Evolutionary conservation across 805 yeast species (phyloP).

Genomic region (Cyberlindnera euphorbiae): DNA sequence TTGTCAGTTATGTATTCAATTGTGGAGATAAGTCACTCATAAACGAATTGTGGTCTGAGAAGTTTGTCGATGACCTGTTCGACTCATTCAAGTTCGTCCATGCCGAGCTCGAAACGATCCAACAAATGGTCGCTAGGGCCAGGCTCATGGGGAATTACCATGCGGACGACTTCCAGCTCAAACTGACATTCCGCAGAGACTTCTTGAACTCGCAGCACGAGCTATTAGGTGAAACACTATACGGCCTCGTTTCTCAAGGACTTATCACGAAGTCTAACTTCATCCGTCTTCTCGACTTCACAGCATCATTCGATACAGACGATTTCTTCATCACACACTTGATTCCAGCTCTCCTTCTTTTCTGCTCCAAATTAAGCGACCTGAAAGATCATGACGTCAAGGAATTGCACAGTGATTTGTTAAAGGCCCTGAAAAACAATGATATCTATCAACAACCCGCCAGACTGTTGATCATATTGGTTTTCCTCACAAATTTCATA

Average conservation of each 20-base stretch:
- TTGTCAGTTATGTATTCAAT: slow-evolving; percentile 40
- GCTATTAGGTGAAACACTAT: slow-evolving; percentile 58
- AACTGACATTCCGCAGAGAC: slow-evolving; percentile 54
- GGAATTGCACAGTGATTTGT: slow-evolving; percentile 32
- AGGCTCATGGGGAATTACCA: slow-evolving; percentile 49
- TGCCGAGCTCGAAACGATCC: slow-evolving; percentile 46
- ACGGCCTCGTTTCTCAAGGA: slow-evolving; percentile 42
- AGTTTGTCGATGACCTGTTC: slow-evolving; percentile 40
- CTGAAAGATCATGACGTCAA: slow-evolving; percentile 35
- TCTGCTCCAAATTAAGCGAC: slow-evolving; percentile 35
- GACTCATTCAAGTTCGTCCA: slow-evolving; percentile 57
- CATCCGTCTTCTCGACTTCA: slow-evolving; percentile 37
- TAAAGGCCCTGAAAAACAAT: slow-evolving; percentile 33
- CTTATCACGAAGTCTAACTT: slow-evolving; percentile 32
- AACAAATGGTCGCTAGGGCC: slow-evolving; percentile 46
- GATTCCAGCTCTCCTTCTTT: slow-evolving; percentile 52
- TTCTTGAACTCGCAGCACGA: slow-evolving; percentile 68
- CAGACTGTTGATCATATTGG: slow-evolving; percentile 42
- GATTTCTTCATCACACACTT: slow-evolving; percentile 63
- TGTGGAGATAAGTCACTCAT: slow-evolving; percentile 25
- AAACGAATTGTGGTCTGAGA: slow-evolving; percentile 17
- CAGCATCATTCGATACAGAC: slow-evolving; percentile 47
- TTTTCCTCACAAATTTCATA: slow-evolving; percentile 54
- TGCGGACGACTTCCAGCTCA: slow-evolving; percentile 40
- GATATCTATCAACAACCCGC: slow-evolving; percentile 45